Evolutionary conservation across 2,329 filamentous ascomycete genomes (phyloP).

Genomic region (Diaporthe capsici): DNA sequence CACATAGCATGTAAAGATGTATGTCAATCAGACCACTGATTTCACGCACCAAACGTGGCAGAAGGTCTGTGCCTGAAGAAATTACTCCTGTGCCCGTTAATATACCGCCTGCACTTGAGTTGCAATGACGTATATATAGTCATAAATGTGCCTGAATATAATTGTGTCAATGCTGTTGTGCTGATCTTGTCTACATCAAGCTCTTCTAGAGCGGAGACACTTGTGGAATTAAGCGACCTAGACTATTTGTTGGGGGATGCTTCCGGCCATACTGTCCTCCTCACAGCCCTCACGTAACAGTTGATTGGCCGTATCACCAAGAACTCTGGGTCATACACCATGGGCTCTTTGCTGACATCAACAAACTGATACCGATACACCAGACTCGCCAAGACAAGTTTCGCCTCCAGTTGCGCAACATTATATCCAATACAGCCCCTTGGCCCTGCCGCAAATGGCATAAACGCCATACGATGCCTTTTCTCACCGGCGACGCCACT

Average conservation of each 20-base stretch:
- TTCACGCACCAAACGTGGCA: too few species aligned
- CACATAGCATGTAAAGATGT: too few species aligned
- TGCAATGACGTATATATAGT: too few species aligned
- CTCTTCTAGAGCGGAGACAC: too few species aligned
- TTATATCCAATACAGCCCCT: slow-evolving; percentile 7
- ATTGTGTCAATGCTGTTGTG: too few species aligned
- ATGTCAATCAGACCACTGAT: too few species aligned
- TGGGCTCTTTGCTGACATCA: neutral
- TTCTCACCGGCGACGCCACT: neutral
- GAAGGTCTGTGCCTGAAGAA: too few species aligned
- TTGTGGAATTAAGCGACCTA: too few species aligned
- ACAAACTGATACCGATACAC: neutral
- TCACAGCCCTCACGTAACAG: neutral
- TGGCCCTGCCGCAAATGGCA: slow-evolving; percentile 4
- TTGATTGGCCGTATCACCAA: slow-evolving; percentile 5
- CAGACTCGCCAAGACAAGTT: neutral
- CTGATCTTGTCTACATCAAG: too few species aligned
- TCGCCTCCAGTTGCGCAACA: neutral
- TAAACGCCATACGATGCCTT: neutral
- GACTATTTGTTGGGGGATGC: neutral
- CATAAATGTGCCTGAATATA: too few species aligned
- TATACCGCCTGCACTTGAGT: too few species aligned
- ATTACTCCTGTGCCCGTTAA: too few species aligned
- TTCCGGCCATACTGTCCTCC: slow-evolving; percentile 8
- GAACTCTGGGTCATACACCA: slow-evolving; percentile 28